Percentiles rank a stretch among this genome's conserved stretches.
Conservation (phyloP, 352 stramenopile species). For the Lagenidium sp. region DNA sequence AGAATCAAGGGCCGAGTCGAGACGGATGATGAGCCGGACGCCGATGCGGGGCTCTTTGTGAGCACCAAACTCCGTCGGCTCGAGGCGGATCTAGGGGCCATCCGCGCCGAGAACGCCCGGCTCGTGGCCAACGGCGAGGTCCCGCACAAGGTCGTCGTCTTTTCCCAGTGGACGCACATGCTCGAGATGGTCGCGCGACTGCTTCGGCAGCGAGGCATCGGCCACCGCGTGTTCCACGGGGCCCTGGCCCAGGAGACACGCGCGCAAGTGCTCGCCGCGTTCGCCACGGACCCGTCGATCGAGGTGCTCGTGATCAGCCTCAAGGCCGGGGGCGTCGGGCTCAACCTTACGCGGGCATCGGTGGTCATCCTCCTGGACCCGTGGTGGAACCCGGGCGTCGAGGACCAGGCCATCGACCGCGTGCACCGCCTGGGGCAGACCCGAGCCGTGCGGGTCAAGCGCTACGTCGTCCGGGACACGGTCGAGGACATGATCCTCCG, state of each 20-base stretch:
- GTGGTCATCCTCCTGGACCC: slow-evolving; percentile 87
- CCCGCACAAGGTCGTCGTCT: slow-evolving; percentile 79
- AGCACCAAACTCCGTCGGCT: slow-evolving; percentile 68
- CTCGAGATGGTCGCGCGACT: slow-evolving; percentile 60
- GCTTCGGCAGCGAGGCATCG: slow-evolving; percentile 14
- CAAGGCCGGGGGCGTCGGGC: slow-evolving; percentile 82
- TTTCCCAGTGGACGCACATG: slow-evolving; percentile 88
- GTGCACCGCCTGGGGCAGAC: slow-evolving; percentile 86
- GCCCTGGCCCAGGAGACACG: slow-evolving; percentile 55
- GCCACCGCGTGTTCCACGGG: slow-evolving; percentile 66
- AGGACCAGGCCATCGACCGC: slow-evolving; percentile 93
- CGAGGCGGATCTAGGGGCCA: slow-evolving; percentile 44
- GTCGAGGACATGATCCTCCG: slow-evolving; percentile 90
- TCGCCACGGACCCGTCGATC: slow-evolving; percentile 37
- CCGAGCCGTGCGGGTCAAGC: slow-evolving; percentile 80
- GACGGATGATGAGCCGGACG: slow-evolving; percentile 2
- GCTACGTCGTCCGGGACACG: slow-evolving; percentile 83
- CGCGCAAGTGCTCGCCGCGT: slow-evolving; percentile 57
- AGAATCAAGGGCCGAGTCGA: neutral
- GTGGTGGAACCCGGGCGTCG: slow-evolving; percentile 92
- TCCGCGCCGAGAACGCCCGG: slow-evolving; percentile 41
- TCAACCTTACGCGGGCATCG: slow-evolving; percentile 88
- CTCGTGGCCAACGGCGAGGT: slow-evolving; percentile 1
- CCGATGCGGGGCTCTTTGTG: slow-evolving; percentile 27
- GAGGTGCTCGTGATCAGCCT: slow-evolving; percentile 85